phyloP scores from a whole-genome alignment of 1,284 basidiomycete genomes.

The Ceratobasidium sp. region DNA sequence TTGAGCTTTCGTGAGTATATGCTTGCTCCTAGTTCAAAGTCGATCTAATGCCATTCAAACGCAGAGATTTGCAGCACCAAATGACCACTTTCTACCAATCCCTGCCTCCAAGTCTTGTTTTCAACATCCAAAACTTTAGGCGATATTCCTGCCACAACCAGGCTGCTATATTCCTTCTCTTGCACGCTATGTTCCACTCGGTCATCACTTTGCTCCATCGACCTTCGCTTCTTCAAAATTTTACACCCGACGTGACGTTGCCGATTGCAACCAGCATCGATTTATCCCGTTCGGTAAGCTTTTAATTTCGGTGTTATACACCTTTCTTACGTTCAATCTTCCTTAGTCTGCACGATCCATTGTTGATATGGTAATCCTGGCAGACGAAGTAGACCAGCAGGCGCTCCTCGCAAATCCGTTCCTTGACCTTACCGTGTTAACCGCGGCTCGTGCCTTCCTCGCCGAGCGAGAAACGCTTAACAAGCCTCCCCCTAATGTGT shows the following conservation, averaged over 20 bases:
- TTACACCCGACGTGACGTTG: conserved; percentile 51
- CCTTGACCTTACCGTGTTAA: conserved; percentile 50
- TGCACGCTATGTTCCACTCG: conserved; percentile 52
- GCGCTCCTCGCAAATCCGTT: conserved; percentile 51
- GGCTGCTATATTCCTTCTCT: conserved; percentile 50
- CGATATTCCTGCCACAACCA: conserved; percentile 51
- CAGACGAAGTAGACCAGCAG: conserved; percentile 50
- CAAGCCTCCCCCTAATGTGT: conserved; percentile 47
- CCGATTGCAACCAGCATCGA: conserved; percentile 50
- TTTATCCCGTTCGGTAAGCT: conserved; percentile 50
- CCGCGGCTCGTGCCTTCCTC: conserved; percentile 50
- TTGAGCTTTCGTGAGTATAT: conserved; percentile 50
- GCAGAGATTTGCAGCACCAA: conserved; percentile 50
- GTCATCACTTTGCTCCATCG: conserved; percentile 51
- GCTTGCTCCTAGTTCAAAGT: not conserved
- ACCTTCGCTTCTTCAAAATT: conserved; percentile 50
- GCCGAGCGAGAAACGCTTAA: conserved; percentile 49
- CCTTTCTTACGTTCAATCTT: not conserved
- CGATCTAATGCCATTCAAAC: not conserved
- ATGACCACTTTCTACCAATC: conserved; percentile 51
- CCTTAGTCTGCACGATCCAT: conserved; percentile 50
- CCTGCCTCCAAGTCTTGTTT: conserved; percentile 49
- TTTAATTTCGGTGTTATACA: not conserved
- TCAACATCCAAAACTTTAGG: conserved; percentile 52
- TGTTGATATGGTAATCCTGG: conserved; percentile 51